Evolutionary conservation across 257 asterid species (phyloP), one percentile per base, ranked within the genome.

Genomic region (Linaria vulgaris): DNA sequence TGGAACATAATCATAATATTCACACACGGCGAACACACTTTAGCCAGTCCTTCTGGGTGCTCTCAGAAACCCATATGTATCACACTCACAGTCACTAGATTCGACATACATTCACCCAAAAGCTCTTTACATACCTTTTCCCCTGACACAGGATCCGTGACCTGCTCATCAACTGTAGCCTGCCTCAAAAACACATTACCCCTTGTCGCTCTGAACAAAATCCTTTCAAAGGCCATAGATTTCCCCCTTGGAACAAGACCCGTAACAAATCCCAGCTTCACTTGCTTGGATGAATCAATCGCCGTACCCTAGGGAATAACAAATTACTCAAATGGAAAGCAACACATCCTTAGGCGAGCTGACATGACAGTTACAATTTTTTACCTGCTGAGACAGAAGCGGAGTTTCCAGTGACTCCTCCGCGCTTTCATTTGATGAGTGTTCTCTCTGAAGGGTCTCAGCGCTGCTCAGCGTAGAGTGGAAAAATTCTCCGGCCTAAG

Each of bases 121-220:
- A 44, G 53, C 38, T 14, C 44, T 34, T 22, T 31, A 56, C 55
- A 69, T 64, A 94, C 99, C 99, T 94, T 94, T 66, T 85, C 97
- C 52, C 97, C 97, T 11, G 99, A 85, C 70, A 71, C 88, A 22
- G 99, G 99, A 76, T 94, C 99, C 31, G 72, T 72, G 58, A 94
- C 88, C 21, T 88, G 84, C 69, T 86, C 92, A 72, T 94, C 96
- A 69, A 90, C 82, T 10, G 73, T 72, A 77, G 84, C 82, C 70
- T 94, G 97, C 82, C 80, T 90, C 69, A 94, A 77, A 64, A 78
- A 84, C 79, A 90, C 95, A 61, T 94, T 94, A 71, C 99, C 99
- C 94, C 99, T 84, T 72, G 99, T 90, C 63, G 96, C 96, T 60
- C 97, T 92, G 81, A 94, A 94, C 75, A 94, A 75, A 70, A 94